These are phyloP conservation scores for Hordeum pubiflorum DNA, from an alignment of 202 grass and related monocot genomes.

Conservation along the genomic window DNA sequence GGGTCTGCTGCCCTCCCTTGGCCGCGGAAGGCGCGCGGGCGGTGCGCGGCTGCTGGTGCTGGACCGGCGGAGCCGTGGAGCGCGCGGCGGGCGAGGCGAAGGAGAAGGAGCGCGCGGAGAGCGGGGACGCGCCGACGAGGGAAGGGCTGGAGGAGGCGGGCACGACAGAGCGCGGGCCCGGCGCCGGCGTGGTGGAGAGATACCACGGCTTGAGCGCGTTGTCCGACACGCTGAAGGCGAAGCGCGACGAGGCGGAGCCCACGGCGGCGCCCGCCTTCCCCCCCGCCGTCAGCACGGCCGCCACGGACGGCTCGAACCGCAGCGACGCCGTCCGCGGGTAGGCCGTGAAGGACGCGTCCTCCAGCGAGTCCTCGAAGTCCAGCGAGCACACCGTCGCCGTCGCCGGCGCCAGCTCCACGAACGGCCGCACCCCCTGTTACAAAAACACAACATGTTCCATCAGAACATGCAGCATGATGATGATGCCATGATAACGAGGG, in stretches of 20 bases:
- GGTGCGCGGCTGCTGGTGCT: background rate
- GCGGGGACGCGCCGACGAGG: slow-evolving; percentile 77
- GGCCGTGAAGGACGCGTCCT: slow-evolving; percentile 61
- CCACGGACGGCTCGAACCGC: slow-evolving; percentile 50
- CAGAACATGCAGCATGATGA: background rate
- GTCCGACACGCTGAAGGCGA: slow-evolving; percentile 76
- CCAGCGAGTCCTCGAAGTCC: slow-evolving; percentile 85
- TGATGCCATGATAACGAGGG: background rate
- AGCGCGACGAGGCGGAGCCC: slow-evolving; percentile 75
- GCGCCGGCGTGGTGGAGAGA: slow-evolving; percentile 60
- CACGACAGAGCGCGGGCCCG: slow-evolving; percentile 40
- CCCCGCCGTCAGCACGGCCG: background rate
- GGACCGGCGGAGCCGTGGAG: slow-evolving; percentile 5
- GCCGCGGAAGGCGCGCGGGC: slow-evolving; percentile 11
- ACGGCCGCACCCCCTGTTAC: slow-evolving; percentile 68
- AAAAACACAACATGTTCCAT: background rate
- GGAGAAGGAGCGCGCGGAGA: slow-evolving; percentile 89
- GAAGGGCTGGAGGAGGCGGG: slow-evolving; percentile 60
- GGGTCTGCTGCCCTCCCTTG: slow-evolving; percentile 27
- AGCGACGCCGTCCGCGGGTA: slow-evolving; percentile 81
- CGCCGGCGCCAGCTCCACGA: slow-evolving; percentile 62
- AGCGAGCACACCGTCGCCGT: slow-evolving; percentile 63
- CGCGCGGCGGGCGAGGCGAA: slow-evolving; percentile 80
- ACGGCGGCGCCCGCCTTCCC: background rate
- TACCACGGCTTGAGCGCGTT: slow-evolving; percentile 98